Evolutionary conservation across 2,329 filamentous ascomycete species (phyloP).

Genomic region (Sporothrix globosa): DNA sequence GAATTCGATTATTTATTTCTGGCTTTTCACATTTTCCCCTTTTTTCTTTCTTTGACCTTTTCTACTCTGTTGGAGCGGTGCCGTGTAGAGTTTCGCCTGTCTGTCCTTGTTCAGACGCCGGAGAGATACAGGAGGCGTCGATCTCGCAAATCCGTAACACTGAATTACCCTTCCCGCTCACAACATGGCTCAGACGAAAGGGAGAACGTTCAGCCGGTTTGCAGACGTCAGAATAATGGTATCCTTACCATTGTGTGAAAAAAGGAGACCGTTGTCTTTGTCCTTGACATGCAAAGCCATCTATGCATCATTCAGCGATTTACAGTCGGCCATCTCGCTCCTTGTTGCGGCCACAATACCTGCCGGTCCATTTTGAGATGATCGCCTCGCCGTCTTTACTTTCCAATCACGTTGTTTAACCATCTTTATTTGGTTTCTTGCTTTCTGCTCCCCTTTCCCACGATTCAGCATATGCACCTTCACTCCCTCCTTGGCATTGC

Average conservation of each 20-base stretch:
- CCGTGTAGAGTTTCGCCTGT: not conserved
- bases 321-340: not conserved
- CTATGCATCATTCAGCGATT: not conserved
- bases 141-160: slow-evolving; percentile 29
- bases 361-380: not conserved
- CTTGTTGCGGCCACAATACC: not conserved
- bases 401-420: not conserved
- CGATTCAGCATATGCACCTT: not conserved
- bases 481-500: not conserved
- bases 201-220: not conserved
- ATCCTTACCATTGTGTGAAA: not conserved
- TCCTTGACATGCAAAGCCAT: not conserved
- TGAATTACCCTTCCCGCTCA: not conserved
- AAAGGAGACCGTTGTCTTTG: not conserved
- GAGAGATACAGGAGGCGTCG: slow-evolving; percentile 6
- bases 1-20: not conserved
- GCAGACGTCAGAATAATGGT: not conserved
- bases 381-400: not conserved
- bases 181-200: slow-evolving; percentile 1
- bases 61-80: not conserved
- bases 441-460: not conserved
- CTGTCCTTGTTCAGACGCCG: not conserved
- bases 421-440: not conserved
- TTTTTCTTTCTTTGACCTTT: not conserved
- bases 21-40: not conserved